Evolutionary conservation across 192 early-diverging fungal species (phyloP).

Genomic region (Entomortierella parvispora): DNA sequence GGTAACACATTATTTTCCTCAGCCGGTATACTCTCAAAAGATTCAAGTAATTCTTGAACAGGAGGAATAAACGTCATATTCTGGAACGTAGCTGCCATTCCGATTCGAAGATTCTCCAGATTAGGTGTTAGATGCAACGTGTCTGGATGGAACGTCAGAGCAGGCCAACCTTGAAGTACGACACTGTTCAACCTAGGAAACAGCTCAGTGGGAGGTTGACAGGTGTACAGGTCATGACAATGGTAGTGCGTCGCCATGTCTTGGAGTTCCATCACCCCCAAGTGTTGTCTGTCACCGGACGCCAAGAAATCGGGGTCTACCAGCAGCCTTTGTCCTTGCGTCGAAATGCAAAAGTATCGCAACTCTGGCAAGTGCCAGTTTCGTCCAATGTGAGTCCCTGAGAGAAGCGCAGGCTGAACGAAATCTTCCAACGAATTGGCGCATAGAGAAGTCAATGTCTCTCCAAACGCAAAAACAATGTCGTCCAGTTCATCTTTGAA

Average conservation of each 20-base stretch:
- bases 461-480: constrained; percentile 2
- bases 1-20: too few species aligned
- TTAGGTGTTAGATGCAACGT: background rate
- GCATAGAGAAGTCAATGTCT: constrained; percentile 3
- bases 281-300: too few species aligned
- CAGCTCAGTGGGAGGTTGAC: background rate
- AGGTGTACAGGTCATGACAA: background rate
- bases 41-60: background rate
- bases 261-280: too few species aligned
- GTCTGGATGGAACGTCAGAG: constrained; percentile 11
- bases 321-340: too few species aligned
- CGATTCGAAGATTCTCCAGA: background rate
- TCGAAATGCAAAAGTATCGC: too few species aligned
- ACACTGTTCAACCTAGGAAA: background rate
- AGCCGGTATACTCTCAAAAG: too few species aligned
- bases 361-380: too few species aligned
- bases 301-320: too few species aligned
- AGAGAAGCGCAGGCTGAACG: too few species aligned
- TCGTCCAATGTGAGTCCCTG: too few species aligned
- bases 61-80: background rate
- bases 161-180: constrained; percentile 7
- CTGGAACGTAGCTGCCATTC: background rate
- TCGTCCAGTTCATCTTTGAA: constrained; percentile 6
- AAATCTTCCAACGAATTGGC: too few species aligned
- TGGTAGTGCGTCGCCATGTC: background rate